Evolutionary conservation across 345 rosid genomes (phyloP).

Genomic region (Sapria himalayana): DNA sequence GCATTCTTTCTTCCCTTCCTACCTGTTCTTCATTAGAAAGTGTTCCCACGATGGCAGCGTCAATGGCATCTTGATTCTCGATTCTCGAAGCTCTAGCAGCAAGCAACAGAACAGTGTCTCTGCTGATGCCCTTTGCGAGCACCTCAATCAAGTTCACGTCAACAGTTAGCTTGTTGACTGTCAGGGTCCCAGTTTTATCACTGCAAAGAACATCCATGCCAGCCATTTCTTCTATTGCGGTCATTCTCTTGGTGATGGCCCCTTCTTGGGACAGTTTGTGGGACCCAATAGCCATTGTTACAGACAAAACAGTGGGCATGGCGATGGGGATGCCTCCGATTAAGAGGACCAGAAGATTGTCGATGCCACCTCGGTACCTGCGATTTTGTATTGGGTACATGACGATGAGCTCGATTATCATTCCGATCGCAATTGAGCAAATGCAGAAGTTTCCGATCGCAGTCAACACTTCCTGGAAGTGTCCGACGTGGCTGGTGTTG

Average conservation of each 20-base stretch:
- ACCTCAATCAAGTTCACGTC: conserved; percentile 61
- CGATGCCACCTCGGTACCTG: conserved; percentile 49
- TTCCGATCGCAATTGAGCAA: conserved; percentile 47
- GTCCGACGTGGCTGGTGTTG: conserved; percentile 72
- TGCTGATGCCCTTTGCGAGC: conserved; percentile 40
- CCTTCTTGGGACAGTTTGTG: conserved; percentile 60
- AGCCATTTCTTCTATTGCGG: conserved; percentile 85
- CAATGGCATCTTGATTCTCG: conserved; percentile 87
- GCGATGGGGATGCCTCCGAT: conserved; percentile 90
- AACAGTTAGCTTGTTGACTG: conserved; percentile 64
- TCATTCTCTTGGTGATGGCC: conserved; percentile 83
- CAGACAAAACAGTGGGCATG: conserved; percentile 69
- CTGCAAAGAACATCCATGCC: conserved; percentile 90
- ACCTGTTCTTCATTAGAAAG: conserved; percentile 81
- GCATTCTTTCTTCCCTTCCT: not conserved
- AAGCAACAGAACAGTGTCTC: conserved; percentile 36
- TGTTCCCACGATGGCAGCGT: conserved; percentile 71
- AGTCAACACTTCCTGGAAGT: conserved; percentile 65
- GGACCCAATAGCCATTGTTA: conserved; percentile 83
- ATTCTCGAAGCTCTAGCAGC: conserved; percentile 79
- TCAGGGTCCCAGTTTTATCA: conserved; percentile 70
- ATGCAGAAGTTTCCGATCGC: conserved; percentile 84
- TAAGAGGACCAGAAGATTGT: conserved; percentile 66
- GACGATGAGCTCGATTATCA: conserved; percentile 43
- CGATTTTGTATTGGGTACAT: conserved; percentile 72